Conservation (phyloP, 2,329 filamentous ascomycete species). For the Sodiomyces alkalinus region DNA sequence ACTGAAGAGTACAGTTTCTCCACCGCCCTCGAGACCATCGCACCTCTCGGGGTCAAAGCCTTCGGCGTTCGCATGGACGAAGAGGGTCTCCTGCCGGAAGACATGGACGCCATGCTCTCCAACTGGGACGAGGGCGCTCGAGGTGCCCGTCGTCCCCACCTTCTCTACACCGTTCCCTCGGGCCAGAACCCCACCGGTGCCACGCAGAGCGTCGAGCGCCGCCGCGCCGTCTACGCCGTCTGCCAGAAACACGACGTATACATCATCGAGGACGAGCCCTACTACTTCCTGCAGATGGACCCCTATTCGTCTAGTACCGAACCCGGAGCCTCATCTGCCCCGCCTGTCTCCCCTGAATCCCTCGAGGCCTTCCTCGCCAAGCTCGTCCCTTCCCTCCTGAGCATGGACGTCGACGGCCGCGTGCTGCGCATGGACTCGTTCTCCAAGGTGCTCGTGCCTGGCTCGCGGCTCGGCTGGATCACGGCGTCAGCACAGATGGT, state of each 20-base stretch:
- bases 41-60: constrained; percentile 34
- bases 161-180: constrained; percentile 50
- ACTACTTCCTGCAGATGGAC: constrained; percentile 86
- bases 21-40: constrained; percentile 46
- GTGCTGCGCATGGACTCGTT: constrained; percentile 88
- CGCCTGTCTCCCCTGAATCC: constrained; percentile 36
- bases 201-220: constrained; percentile 54
- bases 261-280: constrained; percentile 87
- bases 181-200: constrained; percentile 88
- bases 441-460: constrained; percentile 79
- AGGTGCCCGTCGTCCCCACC: constrained; percentile 33
- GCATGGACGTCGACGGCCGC: constrained; percentile 71
- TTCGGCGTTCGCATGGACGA: constrained; percentile 36
- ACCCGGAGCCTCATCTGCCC: constrained; percentile 12
- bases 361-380: constrained; percentile 60
- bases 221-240: constrained; percentile 59
- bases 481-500: constrained; percentile 75
- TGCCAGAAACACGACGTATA: constrained; percentile 73
- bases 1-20: constrained; percentile 90
- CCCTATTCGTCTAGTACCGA: constrained; percentile 35
- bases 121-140: constrained; percentile 31
- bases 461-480: constrained; percentile 74
- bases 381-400: constrained; percentile 61
- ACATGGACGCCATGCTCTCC: constrained; percentile 33
- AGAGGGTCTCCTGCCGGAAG: constrained; percentile 35